Evolutionary conservation across 257 asterid genomes (phyloP), one percentile per base, ranked within the genome.

Genomic region (Henckelia pumila): DNA sequence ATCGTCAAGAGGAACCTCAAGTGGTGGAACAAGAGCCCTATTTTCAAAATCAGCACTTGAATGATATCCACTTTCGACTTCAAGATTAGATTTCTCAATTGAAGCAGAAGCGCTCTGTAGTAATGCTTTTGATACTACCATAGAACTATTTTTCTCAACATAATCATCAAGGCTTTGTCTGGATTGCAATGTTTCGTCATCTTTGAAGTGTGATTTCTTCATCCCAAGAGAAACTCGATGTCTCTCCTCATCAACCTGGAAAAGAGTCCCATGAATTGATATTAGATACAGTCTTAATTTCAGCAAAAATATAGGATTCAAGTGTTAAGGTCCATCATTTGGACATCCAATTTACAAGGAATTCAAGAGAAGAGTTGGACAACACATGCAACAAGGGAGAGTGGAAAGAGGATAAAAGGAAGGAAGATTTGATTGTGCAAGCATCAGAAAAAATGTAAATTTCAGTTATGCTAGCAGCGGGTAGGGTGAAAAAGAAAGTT

Each of bases 181-280:
- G 21, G 81, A 59, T 44, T 74, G 73, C 59, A 50, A 70, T 64
- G 64, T 78, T 32, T 65, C 73, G 72, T 75, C 89, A 44, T 80
- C 85, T 59, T 56, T 23, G 29, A 94, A 50, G 77, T 94, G 91
- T 17, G 96, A 83, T 13, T 73, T 71, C 83, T 88, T 94, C 96
- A 94, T 86, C 75, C 99, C 99, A 64, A 94, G 96, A 61, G 97
- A 83, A 57, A 94, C 79, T 35, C 97, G 80, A 59, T 80, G 81
- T 79, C 86, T 87, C 50, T 91, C 99, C 78, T 81, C 86, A 78
- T 94, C 97, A 78, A 94, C 97, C 99, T 90, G 84, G 65, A 17
- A 56, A 37, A 63, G 62, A n/a, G 28, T 33, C 26, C 40, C 10
- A 19, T 20, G 53, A 71, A 21, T 59, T 58, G 52, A 59, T 57